Percentiles rank a stretch among this genome's conserved stretches.
Conservation (phyloP, 768 basidiomycete genomes). For the Russula sp. region DNA sequence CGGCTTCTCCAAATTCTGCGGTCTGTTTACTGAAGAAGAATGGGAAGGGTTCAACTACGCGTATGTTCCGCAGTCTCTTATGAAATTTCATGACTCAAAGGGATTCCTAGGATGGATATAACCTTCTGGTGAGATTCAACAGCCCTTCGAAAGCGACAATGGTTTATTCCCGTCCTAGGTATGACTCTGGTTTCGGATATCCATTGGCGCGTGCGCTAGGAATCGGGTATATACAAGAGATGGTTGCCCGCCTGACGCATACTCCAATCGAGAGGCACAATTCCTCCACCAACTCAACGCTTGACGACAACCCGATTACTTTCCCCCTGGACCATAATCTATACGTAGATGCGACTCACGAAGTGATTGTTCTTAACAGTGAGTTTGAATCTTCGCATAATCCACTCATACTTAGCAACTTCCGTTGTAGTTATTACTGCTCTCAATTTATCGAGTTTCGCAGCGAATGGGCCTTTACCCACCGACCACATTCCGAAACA, state of each 20-base stretch:
- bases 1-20: conserved; percentile 89
- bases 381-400: conserved; percentile 31
- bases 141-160: neutral
- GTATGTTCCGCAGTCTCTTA: conserved; percentile 42
- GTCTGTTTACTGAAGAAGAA: conserved; percentile 84
- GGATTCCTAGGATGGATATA: conserved; percentile 53
- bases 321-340: conserved; percentile 71
- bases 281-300: conserved; percentile 80
- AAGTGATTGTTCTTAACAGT: conserved; percentile 89
- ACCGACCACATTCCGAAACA: conserved; percentile 64
- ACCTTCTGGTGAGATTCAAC: conserved; percentile 49
- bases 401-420: conserved; percentile 12
- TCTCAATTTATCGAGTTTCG: conserved; percentile 75
- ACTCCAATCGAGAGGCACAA: conserved; percentile 68
- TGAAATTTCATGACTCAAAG: conserved; percentile 40
- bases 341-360: conserved; percentile 89
- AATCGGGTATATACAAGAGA: conserved; percentile 78
- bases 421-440: conserved; percentile 66
- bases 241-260: conserved; percentile 77
- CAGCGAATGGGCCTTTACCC: conserved; percentile 70
- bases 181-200: conserved; percentile 76
- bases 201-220: conserved; percentile 75
- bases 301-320: conserved; percentile 62
- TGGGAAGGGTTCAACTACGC: conserved; percentile 93
- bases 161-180: conserved; percentile 37